Percentiles rank a stretch among this genome's conserved stretches.
Evolutionary conservation across 176 grass and related monocot genomes (phyloP).

Genomic region (Neostapfia colusana): DNA sequence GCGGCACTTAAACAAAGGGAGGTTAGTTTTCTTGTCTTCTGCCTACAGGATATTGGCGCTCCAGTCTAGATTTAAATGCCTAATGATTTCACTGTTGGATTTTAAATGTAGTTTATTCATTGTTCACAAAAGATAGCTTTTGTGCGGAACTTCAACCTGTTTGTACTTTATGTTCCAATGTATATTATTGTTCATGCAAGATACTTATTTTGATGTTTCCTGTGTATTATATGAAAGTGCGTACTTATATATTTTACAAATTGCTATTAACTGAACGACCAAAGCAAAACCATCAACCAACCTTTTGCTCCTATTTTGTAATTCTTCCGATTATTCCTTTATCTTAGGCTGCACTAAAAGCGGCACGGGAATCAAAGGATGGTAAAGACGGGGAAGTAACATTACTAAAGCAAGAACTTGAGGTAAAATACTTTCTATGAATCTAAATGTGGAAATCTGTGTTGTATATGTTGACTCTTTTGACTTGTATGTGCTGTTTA

Average conservation of each 20-base stretch:
- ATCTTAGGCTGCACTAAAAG: slow-evolving; percentile 79
- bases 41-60: slow-evolving; percentile 21
- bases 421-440: slow-evolving; percentile 49
- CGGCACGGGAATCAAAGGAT: slow-evolving; percentile 80
- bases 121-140: neutral
- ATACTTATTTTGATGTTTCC: slow-evolving; percentile 23
- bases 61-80: slow-evolving; percentile 7
- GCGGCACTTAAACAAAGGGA: slow-evolving; percentile 96
- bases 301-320: slow-evolving; percentile 21
- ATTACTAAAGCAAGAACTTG: slow-evolving; percentile 74
- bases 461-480: slow-evolving; percentile 26
- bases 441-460: slow-evolving; percentile 23
- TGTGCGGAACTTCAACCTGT: neutral
- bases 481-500: slow-evolving; percentile 6
- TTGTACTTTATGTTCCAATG: neutral
- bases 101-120: slow-evolving; percentile 8
- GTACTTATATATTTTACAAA: slow-evolving; percentile 24
- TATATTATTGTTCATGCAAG: slow-evolving; percentile 19
- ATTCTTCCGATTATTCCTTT: slow-evolving; percentile 6
- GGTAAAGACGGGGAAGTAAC: slow-evolving; percentile 78
- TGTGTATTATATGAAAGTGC: slow-evolving; percentile 5
- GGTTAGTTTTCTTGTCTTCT: slow-evolving; percentile 51
- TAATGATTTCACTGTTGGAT: slow-evolving; percentile 6
- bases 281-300: neutral
- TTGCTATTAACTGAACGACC: neutral